phyloP scores from a whole-genome alignment of 192 early-diverging fungal genomes.

The Linnemannia hyalina region DNA sequence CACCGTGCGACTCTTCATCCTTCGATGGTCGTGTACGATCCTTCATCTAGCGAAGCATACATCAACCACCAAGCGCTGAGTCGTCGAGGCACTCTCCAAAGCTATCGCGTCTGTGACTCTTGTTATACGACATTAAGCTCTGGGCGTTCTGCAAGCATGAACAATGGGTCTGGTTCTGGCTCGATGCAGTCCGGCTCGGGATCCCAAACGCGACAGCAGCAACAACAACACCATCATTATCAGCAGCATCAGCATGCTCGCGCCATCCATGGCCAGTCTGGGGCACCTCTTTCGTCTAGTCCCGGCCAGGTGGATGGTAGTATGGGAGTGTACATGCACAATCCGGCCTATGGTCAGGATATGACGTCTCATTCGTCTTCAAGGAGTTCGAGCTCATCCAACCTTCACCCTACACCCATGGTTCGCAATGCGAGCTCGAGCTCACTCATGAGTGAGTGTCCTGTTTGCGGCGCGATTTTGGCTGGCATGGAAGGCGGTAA shows the following conservation, averaged over 20 bases:
- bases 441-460: slow-evolving; percentile 80
- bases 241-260: not conserved
- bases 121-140: slow-evolving; percentile 26
- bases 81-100: slow-evolving; percentile 34
- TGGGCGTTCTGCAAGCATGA: slow-evolving; percentile 12
- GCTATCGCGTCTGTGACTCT: slow-evolving; percentile 56
- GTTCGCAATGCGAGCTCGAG: slow-evolving; percentile 59
- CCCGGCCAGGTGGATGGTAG: slow-evolving; percentile 7
- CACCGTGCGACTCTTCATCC: slow-evolving; percentile 66
- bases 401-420: slow-evolving; percentile 44
- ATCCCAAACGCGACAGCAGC: slow-evolving; percentile 15
- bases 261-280: slow-evolving; percentile 8
- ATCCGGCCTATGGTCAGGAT: slow-evolving; percentile 20
- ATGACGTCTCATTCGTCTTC: slow-evolving; percentile 33
- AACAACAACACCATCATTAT: not conserved
- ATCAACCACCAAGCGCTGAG: slow-evolving; percentile 32
- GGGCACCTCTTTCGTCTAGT: not conserved
- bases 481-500: slow-evolving; percentile 59
- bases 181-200: slow-evolving; percentile 19
- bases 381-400: slow-evolving; percentile 47
- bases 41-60: slow-evolving; percentile 46
- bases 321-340: slow-evolving; percentile 23
- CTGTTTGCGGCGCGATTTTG: slow-evolving; percentile 72
- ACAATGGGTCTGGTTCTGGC: slow-evolving; percentile 18
- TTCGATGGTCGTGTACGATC: slow-evolving; percentile 62